These are phyloP conservation scores for Hansfordia pulvinata DNA, from an alignment of 2,329 filamentous ascomycete species.

Conservation along the genomic window DNA sequence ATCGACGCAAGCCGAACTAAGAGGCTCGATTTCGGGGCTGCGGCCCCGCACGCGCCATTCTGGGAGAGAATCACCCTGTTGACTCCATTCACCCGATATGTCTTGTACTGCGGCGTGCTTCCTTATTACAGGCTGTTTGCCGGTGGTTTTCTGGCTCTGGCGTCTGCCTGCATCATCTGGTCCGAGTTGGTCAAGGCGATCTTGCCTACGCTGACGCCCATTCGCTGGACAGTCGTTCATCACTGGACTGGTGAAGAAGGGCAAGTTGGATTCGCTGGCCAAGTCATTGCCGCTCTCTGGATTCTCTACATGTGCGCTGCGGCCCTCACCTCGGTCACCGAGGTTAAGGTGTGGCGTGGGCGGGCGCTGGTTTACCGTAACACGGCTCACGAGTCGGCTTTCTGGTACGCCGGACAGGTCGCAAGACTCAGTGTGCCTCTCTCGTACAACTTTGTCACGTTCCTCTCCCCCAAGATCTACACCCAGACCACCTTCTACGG, in stretches of 20 bases:
- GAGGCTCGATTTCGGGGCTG: conserved; percentile 59
- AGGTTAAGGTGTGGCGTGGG: conserved; percentile 96
- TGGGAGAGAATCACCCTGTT: conserved; percentile 46
- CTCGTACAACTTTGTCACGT: conserved; percentile 92
- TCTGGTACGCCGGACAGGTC: conserved; percentile 90
- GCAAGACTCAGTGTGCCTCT: conserved; percentile 86
- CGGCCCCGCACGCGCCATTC: conserved; percentile 39
- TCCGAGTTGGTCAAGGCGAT: conserved; percentile 84
- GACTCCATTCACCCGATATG: conserved; percentile 70
- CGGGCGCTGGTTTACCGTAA: conserved; percentile 80
- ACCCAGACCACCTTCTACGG: conserved; percentile 70
- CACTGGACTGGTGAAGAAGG: conserved; percentile 59
- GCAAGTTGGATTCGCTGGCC: conserved; percentile 74
- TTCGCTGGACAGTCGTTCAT: conserved; percentile 55
- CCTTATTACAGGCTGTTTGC: conserved; percentile 52
- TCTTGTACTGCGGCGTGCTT: conserved; percentile 60
- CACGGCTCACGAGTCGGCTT: conserved; percentile 84
- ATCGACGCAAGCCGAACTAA: conserved; percentile 73
- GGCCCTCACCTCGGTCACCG: conserved; percentile 74
- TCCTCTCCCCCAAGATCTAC: conserved; percentile 62
- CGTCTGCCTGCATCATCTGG: conserved; percentile 79
- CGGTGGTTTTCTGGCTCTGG: conserved; percentile 56
- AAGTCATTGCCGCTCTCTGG: conserved; percentile 75
- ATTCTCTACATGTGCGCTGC: conserved; percentile 93
- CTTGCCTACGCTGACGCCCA: conserved; percentile 60